Conservation (phyloP, 305 asterid genomes). For the Andrographis paniculata region DNA sequence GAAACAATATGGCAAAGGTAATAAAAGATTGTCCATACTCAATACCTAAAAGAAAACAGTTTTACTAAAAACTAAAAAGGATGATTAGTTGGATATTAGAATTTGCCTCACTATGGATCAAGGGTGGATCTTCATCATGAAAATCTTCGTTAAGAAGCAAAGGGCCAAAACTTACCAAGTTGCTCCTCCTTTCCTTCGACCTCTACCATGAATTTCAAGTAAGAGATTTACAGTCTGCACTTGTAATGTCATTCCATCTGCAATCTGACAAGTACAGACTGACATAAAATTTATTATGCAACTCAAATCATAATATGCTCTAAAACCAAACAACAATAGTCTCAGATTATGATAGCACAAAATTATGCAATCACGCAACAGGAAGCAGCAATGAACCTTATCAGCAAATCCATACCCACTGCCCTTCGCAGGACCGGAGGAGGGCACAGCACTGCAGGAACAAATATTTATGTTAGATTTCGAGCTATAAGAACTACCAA, state of each 20-base stretch:
- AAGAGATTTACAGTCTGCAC: constrained; percentile 80
- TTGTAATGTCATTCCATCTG: constrained; percentile 96
- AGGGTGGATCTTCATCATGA: too few species aligned
- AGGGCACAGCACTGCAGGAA: constrained; percentile 42
- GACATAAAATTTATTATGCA: constrained; percentile 18
- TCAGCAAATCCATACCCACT: constrained; percentile 95
- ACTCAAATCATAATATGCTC: background rate
- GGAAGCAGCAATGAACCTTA: constrained; percentile 49
- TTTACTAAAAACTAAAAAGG: too few species aligned
- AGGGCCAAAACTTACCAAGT: constrained; percentile 62
- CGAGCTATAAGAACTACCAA: constrained; percentile 10
- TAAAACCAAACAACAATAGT: constrained; percentile 11
- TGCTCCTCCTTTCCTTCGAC: constrained; percentile 81
- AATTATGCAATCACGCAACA: constrained; percentile 11
- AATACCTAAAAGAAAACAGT: background rate
- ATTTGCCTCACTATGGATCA: constrained; percentile 4
- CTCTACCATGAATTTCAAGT: constrained; percentile 97
- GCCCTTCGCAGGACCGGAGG: constrained; percentile 50
- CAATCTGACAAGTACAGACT: constrained; percentile 57
- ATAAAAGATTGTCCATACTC: constrained; percentile 9
- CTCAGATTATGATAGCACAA: constrained; percentile 10
- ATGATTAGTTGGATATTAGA: too few species aligned
- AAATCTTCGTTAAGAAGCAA: constrained; percentile 1
- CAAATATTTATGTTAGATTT: constrained; percentile 13
- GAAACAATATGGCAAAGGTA: constrained; percentile 5